Evolutionary conservation across 176 grass and related monocot species (phyloP).

Genomic region (Paspalum vaginatum): DNA sequence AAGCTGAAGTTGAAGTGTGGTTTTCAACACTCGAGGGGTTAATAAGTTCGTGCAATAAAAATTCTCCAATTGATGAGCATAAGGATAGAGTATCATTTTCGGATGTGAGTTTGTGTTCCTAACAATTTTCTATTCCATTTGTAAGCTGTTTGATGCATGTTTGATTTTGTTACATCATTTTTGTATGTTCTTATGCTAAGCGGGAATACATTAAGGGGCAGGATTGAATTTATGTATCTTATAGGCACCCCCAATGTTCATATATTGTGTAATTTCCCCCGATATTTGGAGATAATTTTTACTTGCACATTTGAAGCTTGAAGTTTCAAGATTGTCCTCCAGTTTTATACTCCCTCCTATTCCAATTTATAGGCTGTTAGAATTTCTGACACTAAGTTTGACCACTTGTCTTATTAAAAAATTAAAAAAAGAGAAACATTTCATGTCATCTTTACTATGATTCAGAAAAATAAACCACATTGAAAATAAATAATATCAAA

Average conservation of each 20-base stretch:
- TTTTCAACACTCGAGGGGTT: constrained; percentile 68
- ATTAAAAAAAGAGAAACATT: too few species aligned
- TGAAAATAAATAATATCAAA: too few species aligned
- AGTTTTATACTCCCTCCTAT: not conserved
- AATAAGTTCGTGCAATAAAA: constrained; percentile 55
- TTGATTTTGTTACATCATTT: not conserved
- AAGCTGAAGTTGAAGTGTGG: constrained; percentile 94
- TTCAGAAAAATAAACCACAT: too few species aligned
- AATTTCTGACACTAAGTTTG: too few species aligned
- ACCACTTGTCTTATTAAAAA: too few species aligned
- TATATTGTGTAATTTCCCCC: not conserved
- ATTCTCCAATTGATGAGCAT: constrained; percentile 48
- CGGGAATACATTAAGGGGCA: not conserved
- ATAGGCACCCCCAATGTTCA: not conserved
- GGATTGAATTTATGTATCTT: not conserved
- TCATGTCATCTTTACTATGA: too few species aligned
- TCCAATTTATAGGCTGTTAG: too few species aligned
- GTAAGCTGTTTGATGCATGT: not conserved
- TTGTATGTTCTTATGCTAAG: constrained; percentile 7
- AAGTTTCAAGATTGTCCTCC: not conserved
- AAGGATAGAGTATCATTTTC: constrained; percentile 72
- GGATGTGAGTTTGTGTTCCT: constrained; percentile 64
- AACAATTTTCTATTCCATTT: not conserved
- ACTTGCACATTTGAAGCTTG: not conserved
- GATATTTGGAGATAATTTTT: not conserved